phyloP scores from a whole-genome alignment of 148 eudicot species.

The Chenopodium berlandieri region DNA sequence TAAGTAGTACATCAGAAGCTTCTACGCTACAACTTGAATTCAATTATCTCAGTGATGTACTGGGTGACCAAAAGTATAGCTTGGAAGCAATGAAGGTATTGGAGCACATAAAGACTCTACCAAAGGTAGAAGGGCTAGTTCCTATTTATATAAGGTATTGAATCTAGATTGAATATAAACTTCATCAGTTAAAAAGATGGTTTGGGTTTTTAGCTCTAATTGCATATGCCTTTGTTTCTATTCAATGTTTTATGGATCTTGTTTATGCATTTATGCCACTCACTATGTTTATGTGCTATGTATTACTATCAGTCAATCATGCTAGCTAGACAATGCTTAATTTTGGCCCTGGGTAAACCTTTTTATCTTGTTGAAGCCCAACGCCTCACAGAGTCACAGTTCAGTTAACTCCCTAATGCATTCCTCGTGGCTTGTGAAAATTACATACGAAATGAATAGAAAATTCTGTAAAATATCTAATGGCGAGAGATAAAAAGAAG shows the following conservation, averaged over 20 bases:
- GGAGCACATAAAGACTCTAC: conserved; percentile 77
- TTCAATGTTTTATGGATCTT: neutral
- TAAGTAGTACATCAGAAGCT: conserved; percentile 94
- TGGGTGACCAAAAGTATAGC: conserved; percentile 81
- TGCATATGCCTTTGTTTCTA: neutral
- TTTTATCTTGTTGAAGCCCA: neutral
- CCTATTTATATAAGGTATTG: conserved; percentile 89
- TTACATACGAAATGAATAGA: neutral
- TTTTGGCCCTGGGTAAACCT: neutral
- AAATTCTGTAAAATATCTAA: neutral
- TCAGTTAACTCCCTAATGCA: too few species aligned
- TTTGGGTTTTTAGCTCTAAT: neutral
- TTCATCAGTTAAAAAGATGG: neutral
- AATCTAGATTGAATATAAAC: neutral
- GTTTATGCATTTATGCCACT: neutral
- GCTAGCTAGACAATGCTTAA: neutral
- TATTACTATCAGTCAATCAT: neutral
- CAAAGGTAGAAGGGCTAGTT: conserved; percentile 91
- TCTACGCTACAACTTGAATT: conserved; percentile 90
- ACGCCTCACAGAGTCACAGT: neutral
- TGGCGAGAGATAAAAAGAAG: neutral
- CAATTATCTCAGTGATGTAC: conserved; percentile 73
- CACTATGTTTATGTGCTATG: neutral
- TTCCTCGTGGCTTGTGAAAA: neutral
- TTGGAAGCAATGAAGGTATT: conserved; percentile 83